These are phyloP conservation scores for Diutina pseudorugosa DNA, from an alignment of 1,139 yeast genomes.

Conservation along the genomic window DNA sequence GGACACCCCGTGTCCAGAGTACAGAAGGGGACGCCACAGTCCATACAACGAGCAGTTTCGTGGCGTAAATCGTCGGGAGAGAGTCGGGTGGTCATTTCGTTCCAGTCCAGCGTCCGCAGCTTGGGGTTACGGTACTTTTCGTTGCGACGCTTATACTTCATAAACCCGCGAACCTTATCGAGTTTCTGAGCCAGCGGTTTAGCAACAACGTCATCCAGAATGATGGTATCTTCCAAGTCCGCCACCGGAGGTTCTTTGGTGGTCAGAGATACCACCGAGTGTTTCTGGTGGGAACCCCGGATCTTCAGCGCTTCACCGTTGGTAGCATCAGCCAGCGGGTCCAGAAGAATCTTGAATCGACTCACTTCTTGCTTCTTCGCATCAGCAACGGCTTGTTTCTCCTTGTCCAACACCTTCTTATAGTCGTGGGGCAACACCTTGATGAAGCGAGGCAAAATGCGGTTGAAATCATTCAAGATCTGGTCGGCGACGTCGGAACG, in stretches of 20 bases:
- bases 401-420: constrained; percentile 77
- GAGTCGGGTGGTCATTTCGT: constrained; percentile 74
- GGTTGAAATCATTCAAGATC: constrained; percentile 74
- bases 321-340: constrained; percentile 77
- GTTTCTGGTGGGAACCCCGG: constrained; percentile 34
- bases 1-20: constrained; percentile 98
- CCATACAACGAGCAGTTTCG: constrained; percentile 99
- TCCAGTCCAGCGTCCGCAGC: constrained; percentile 81
- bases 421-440: constrained; percentile 90
- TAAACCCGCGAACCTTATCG: constrained; percentile 82
- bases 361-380: constrained; percentile 52
- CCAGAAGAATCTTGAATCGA: constrained; percentile 57
- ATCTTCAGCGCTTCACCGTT: constrained; percentile 66
- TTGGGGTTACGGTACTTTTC: constrained; percentile 77
- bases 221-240: constrained; percentile 83
- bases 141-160: constrained; percentile 82
- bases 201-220: constrained; percentile 54
- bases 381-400: constrained; percentile 54
- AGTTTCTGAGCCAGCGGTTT: constrained; percentile 45
- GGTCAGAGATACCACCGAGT: constrained; percentile 18
- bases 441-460: constrained; percentile 79
- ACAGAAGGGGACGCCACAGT: constrained; percentile 99
- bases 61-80: constrained; percentile 75
- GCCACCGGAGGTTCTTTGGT: constrained; percentile 72
- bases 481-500: constrained; percentile 83